Evolutionary conservation across 225 moss, liverwort and hornwort genomes (phyloP), one percentile per base, ranked within the genome.

Genomic region (Anthoceros angustus): DNA sequence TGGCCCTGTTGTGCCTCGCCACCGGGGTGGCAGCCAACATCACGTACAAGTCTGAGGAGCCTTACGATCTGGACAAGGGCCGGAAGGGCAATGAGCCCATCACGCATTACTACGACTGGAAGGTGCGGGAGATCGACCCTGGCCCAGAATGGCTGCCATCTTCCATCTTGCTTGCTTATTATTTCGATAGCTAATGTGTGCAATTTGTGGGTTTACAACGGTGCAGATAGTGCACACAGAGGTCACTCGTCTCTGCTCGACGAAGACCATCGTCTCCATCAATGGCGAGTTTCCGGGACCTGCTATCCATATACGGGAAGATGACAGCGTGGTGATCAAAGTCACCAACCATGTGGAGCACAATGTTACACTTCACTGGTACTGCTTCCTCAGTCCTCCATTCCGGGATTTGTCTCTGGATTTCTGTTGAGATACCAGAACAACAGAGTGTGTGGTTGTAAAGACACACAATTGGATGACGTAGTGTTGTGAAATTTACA

Each of bases 401-500:
- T 46, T 16, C 16, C 16, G 12, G 1, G 11, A 11, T 32, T 32
- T 32, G 32, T 4, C 32, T 32, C 32, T 32, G 32, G 32, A 32
- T 4, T 32, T 32, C 2, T 32, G 32, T 32, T 32, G 32, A 4
- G 32, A 32, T 32, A 32, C 4, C 32, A 32, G 32, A n/a, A n/a
- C n/a, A n/a, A n/a, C n/a, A n/a, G n/a, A 45, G 43, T 8, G 9
- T 45, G 9, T 45, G 14, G 9, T 9, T 45, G 9, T 14, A 45
- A 45, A 45, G 43, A 45, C n/a, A 9, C 14, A 14, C 14, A 8
- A 14, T n/a, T n/a, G n/a, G n/a, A 45, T 14, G 9, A 48, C 43
- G 9, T 45, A 8, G 9, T 12, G 2, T 18, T 12, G 14, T 48
- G 32, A 4, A 4, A 32, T 32, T 32, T 1, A 71, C 84, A 87